Evolutionary conservation across 305 asterid genomes (phyloP), one percentile per base, ranked within the genome.

Genomic region (Nicotiana rustica): DNA sequence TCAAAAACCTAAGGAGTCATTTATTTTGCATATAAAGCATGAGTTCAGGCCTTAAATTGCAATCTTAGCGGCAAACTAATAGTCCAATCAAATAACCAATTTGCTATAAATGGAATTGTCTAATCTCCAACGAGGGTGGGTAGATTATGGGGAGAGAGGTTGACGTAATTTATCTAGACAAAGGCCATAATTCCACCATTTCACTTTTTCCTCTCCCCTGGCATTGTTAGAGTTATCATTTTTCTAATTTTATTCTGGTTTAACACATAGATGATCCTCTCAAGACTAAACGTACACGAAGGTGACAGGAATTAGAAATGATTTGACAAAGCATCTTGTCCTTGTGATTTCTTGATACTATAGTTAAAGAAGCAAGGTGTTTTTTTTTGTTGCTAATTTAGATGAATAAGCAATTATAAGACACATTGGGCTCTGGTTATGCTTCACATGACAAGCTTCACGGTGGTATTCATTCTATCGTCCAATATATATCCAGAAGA

Each of bases 1-100:
- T 5, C 62, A 21, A 1, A 21, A 71, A 7, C 38, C 41, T 47
- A 49, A 15, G 64, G 47, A 52, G 44, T 73, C 31, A 52, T 75
- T 75, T 52, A 7, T 52, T 47, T 52, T 75, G 65, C 79, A 29
- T 21, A 13, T 75, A 75, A 49, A 75, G 29, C 41, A 75, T 15
- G 65, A 52, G 64, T 75, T 25, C 15, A 52, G 64, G 79, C 64
- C 55, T 49, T 49, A 75, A 12, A 75, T 52, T 75, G 79, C 79
- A 49, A 75, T 52, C 47, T 49, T 15, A 75, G 65, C 15, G 64
- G 65, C 65, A 14, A 52, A 8, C 29, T 38, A 75, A 8, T 52
- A 75, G 18, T 52, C 64, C 14, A 14, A 75, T 75, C 65, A 75
- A 19, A 49, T 73, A 12, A 49, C 79, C 38, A 73, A 73, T 47